Percentiles rank a stretch among this genome's conserved stretches.
phyloP scores from a whole-genome alignment of 352 stramenopile species.

The Globisporangium recalcitrans region DNA sequence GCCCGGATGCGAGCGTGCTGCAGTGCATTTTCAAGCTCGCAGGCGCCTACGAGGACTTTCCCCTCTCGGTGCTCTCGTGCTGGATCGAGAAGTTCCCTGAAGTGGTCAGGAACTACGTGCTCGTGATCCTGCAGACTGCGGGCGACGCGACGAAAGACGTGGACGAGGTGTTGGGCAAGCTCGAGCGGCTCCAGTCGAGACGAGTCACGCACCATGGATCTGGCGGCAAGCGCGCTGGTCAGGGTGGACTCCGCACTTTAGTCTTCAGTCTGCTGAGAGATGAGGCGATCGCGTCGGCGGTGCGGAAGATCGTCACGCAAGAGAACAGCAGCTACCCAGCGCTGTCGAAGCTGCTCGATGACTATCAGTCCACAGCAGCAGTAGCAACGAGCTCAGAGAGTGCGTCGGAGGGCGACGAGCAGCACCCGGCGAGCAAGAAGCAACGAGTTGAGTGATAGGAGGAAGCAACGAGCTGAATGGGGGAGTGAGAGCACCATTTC shows the following conservation, averaged over 20 bases:
- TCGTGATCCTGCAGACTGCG: constrained; percentile 36
- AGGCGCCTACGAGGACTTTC: constrained; percentile 56
- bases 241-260: background rate
- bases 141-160: constrained; percentile 37
- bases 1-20: constrained; percentile 57
- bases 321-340: constrained; percentile 20
- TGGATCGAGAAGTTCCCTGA: constrained; percentile 70
- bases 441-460: constrained; percentile 24
- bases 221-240: constrained; percentile 13
- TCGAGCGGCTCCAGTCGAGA: constrained; percentile 53
- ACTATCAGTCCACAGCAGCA: background rate
- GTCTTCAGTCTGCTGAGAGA: constrained; percentile 41
- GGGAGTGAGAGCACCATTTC: too few relatives aligned
- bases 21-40: constrained; percentile 75
- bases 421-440: constrained; percentile 60
- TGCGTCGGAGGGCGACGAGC: constrained; percentile 13
- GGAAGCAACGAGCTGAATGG: too few relatives aligned
- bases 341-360: constrained; percentile 21
- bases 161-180: constrained; percentile 50
- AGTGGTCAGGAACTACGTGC: constrained; percentile 53
- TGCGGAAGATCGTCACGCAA: constrained; percentile 33
- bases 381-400: constrained; percentile 1
- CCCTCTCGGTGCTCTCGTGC: constrained; percentile 52
- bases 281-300: constrained; percentile 25
- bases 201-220: constrained; percentile 16